These are phyloP conservation scores for Dactylonectria macrodidyma DNA, from an alignment of 2,329 filamentous ascomycete genomes.

Conservation along the genomic window DNA sequence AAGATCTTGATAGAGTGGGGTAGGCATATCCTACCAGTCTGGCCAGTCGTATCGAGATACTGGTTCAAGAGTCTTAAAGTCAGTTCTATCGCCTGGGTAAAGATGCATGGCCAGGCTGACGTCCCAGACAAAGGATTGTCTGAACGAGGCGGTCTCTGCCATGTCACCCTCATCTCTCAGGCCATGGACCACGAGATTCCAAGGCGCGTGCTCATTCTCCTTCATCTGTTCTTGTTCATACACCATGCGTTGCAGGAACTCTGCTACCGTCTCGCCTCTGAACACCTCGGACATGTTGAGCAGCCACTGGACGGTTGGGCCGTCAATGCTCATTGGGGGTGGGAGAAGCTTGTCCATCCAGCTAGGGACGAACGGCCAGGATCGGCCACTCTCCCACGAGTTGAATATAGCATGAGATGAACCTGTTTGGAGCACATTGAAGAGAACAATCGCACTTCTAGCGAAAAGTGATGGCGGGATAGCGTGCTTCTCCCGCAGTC, in stretches of 20 bases:
- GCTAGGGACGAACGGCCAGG: constrained; percentile 55
- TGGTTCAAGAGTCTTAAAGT: constrained; percentile 47
- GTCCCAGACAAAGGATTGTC: constrained; percentile 58
- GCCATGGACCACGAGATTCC: constrained; percentile 50
- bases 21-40: constrained; percentile 51
- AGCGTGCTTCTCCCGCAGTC: constrained; percentile 39
- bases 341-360: constrained; percentile 55
- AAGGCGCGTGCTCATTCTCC: constrained; percentile 52
- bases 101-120: constrained; percentile 50
- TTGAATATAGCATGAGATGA: constrained; percentile 52
- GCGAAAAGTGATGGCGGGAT: constrained; percentile 50
- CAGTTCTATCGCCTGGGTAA: constrained; percentile 31
- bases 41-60: constrained; percentile 55
- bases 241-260: constrained; percentile 48
- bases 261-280: constrained; percentile 44
- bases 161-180: constrained; percentile 52
- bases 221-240: constrained; percentile 45
- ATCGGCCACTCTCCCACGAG: constrained; percentile 53
- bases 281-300: constrained; percentile 52
- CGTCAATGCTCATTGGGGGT: constrained; percentile 55
- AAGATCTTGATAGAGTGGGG: neutral
- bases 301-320: constrained; percentile 55
- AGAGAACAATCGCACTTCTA: constrained; percentile 51
- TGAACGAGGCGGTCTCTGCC: constrained; percentile 52
- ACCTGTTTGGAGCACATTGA: constrained; percentile 53